Evolutionary conservation across 768 basidiomycete genomes (phyloP), one percentile per base, ranked within the genome.

Genomic region (Suillus decipiens): DNA sequence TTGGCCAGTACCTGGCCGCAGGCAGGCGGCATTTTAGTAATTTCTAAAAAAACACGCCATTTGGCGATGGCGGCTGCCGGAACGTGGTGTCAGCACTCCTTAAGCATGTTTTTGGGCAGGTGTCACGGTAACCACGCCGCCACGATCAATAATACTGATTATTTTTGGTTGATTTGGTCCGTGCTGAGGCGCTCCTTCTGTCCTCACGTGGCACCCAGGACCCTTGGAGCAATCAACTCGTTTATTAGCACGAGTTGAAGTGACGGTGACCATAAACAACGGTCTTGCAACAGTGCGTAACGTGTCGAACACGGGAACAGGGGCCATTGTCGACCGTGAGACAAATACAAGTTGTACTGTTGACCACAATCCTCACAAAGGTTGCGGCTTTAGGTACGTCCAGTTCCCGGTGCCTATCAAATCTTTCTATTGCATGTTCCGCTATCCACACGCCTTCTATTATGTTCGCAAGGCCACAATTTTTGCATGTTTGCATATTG

Each of bases 381-480:
- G 4, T 19, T 24, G 56, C 56, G 56, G 56, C 56, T 57, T 57
- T 57, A 41, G 56, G 56, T 57, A 41, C 39, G 39, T 57, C 37
- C 24, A 57, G 56, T 57, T 57, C 56, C 56, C 56, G 56, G 56
- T 57, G 17, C 39, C 17, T 57, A 57, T 57, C 55, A 28, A n/a
- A 19, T 41, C 17, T 57, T 37, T 36, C 22, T 36, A 56, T 36
- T 34, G 22, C 24, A 24, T 39, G 55, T 12, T 56, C 55, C 55
- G 55, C 55, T 37, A 15, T 37, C 17, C 37, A 39, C 14, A 10
- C 17, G 2, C 10, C 39, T 28, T 28, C 56, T 57, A 28, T 57
- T 41, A 22, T 56, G 17, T 41, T 57, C 9, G 54, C 51, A 7
- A 12, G 31, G 28, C 28, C 31, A 22, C 24, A 28, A 56, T 17